Percentiles rank a stretch among this genome's conserved stretches.
Evolutionary conservation across 116 monocot species (phyloP).

Genomic region (Thalassia testudinum): DNA sequence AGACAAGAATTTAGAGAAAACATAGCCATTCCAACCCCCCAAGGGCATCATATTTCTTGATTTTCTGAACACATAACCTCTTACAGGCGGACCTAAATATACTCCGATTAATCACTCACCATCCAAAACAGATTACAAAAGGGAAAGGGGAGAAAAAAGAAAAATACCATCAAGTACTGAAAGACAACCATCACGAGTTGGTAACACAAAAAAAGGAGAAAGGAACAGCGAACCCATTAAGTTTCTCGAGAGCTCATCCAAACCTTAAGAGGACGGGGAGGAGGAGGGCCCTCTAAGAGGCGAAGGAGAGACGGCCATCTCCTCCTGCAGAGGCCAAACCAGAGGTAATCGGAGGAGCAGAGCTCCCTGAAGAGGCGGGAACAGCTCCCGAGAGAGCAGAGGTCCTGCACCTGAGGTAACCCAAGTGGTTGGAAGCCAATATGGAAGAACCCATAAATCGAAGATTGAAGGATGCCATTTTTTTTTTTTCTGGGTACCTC

Average conservation of each 20-base stretch:
- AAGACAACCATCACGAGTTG: too few species aligned
- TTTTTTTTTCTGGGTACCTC: slow-evolving; percentile 10
- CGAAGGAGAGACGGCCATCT: slow-evolving; percentile 32
- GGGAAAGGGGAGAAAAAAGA: too few species aligned
- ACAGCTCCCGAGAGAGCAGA: slow-evolving; percentile 55
- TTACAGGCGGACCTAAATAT: too few species aligned
- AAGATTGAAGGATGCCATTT: not conserved
- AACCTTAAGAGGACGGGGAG: not conserved
- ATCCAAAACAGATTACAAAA: too few species aligned
- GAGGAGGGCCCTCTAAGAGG: not conserved
- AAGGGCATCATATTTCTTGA: too few species aligned
- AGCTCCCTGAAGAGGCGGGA: slow-evolving; percentile 36
- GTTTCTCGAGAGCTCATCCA: not conserved
- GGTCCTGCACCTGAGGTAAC: slow-evolving; percentile 25
- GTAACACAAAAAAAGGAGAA: too few species aligned
- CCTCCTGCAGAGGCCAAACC: slow-evolving; percentile 24
- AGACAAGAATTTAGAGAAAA: too few species aligned
- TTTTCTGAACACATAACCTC: too few species aligned
- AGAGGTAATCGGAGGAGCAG: slow-evolving; percentile 44
- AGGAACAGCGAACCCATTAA: too few species aligned
- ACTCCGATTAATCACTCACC: too few species aligned
- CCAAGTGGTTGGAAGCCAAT: slow-evolving; percentile 17
- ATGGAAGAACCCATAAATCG: slow-evolving; percentile 9
- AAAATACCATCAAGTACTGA: too few species aligned
- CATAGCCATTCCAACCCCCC: too few species aligned